phyloP scores from a whole-genome alignment of 1,284 basidiomycete species.

The Apiotrichum laibachii region DNA sequence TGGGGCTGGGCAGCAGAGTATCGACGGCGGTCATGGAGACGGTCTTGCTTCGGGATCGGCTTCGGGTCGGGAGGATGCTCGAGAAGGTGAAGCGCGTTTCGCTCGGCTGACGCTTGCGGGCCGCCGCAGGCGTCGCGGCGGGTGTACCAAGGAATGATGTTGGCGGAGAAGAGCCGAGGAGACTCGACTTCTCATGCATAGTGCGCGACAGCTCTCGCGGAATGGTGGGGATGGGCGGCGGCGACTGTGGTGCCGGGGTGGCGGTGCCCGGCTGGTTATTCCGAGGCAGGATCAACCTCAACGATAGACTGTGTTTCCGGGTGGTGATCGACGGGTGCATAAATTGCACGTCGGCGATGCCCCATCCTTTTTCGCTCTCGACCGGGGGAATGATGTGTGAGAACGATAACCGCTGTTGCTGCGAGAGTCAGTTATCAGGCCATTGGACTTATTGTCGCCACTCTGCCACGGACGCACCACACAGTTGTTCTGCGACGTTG shows the following conservation, averaged over 20 bases:
- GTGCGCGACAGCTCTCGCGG: slow-evolving; percentile 3
- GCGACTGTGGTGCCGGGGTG: not conserved
- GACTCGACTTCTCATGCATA: not conserved
- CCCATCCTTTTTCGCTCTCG: slow-evolving; percentile 6
- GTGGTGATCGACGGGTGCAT: slow-evolving; percentile 17
- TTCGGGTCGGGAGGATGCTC: not conserved
- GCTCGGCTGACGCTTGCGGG: slow-evolving; percentile 7
- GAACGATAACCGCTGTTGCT: slow-evolving; percentile 12
- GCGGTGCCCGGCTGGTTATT: not conserved
- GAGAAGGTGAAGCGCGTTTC: slow-evolving; percentile 3
- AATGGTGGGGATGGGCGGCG: not conserved
- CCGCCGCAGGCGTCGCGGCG: not conserved
- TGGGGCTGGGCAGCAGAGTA: not conserved
- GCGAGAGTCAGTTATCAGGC: not conserved
- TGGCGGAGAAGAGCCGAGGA: not conserved
- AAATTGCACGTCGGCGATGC: slow-evolving; percentile 19
- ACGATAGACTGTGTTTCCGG: slow-evolving; percentile 9
- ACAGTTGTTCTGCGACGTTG: not conserved
- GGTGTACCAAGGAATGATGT: not conserved
- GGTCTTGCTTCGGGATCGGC: slow-evolving; percentile 12
- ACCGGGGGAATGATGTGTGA: slow-evolving; percentile 4
- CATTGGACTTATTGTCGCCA: not conserved
- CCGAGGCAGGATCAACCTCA: slow-evolving; percentile 6
- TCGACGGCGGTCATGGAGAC: slow-evolving; percentile 4
- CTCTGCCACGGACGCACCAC: not conserved